Percentiles rank a stretch among this genome's conserved stretches.
Conservation (phyloP, 768 basidiomycete genomes). For the Tulasnella sp. region DNA sequence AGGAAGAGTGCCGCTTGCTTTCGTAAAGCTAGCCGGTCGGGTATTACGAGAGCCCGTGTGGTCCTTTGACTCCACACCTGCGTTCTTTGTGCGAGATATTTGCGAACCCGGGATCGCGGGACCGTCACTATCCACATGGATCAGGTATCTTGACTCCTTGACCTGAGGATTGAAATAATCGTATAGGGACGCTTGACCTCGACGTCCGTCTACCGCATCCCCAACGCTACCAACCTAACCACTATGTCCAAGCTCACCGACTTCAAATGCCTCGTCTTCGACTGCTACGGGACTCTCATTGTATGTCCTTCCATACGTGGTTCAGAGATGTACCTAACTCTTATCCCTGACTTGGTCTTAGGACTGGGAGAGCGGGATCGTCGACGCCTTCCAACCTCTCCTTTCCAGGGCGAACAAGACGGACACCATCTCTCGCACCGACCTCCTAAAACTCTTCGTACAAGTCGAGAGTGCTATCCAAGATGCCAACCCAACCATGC, state of each 20-base stretch:
- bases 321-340: constrained; percentile 14
- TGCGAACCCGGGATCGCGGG: too few species aligned
- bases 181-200: neutral
- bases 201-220: neutral
- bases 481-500: constrained; percentile 21
- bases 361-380: constrained; percentile 74
- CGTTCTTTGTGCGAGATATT: too few species aligned
- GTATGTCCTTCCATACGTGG: constrained; percentile 40
- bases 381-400: constrained; percentile 51
- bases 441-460: constrained; percentile 12
- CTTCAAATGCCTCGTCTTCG: constrained; percentile 56
- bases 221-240: neutral
- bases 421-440: neutral
- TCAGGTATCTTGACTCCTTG: too few species aligned
- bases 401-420: constrained; percentile 39
- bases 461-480: constrained; percentile 11
- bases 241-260: constrained; percentile 25
- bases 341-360: constrained; percentile 30
- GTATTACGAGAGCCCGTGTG: too few species aligned
- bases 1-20: too few species aligned
- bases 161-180: too few species aligned
- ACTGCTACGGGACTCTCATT: constrained; percentile 71
- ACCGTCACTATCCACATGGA: too few species aligned
- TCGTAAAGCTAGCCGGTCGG: too few species aligned
- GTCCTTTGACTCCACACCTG: too few species aligned